Conservation (phyloP, 257 asterid species). For the Nicotiana obtusifolia region DNA sequence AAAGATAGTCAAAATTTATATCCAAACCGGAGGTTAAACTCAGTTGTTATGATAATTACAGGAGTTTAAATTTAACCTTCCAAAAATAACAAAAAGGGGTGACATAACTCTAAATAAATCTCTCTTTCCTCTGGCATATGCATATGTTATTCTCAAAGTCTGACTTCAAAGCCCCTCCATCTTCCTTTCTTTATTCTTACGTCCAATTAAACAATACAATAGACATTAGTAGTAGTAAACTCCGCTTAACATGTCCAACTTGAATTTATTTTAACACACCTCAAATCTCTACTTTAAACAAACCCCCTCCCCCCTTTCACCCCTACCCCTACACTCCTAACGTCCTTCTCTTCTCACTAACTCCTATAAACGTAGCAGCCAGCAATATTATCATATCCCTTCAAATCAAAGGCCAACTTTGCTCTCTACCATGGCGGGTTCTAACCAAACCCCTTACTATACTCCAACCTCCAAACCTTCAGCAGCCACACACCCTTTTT, state of each 20-base stretch:
- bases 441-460: constrained; percentile 46
- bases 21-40: no score
- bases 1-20: no score
- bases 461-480: constrained; percentile 52
- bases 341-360: neutral
- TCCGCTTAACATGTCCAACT: constrained; percentile 11
- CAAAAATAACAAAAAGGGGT: no score
- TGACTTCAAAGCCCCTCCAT: neutral
- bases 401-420: neutral
- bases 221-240: neutral
- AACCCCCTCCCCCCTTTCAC: neutral
- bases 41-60: no score
- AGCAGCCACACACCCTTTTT: constrained; percentile 16
- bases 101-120: no score
- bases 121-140: no score
- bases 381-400: neutral
- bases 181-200: no score
- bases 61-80: no score
- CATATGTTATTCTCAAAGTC: neutral
- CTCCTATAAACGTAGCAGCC: neutral
- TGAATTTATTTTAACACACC: neutral
- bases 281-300: constrained; percentile 9
- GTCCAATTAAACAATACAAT: no score
- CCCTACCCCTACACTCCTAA: neutral
- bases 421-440: constrained; percentile 43